Conservation (phyloP, 345 rosid genomes). For the Kandelia obovata region DNA sequence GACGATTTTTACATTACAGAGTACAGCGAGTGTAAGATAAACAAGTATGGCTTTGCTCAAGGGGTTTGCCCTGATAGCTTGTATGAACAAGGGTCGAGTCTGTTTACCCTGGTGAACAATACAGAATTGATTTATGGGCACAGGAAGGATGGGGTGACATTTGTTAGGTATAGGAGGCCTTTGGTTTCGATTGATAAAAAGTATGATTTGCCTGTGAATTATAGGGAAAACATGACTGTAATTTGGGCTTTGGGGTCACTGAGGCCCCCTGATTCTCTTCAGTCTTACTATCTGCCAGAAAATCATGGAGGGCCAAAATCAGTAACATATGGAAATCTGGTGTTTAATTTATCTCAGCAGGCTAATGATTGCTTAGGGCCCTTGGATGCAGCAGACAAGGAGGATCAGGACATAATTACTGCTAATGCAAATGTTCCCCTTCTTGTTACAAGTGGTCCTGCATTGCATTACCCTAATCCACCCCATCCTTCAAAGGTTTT, state of each 20-base stretch:
- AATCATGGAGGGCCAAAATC: constrained; percentile 60
- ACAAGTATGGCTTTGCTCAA: constrained; percentile 63
- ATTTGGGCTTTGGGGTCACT: constrained; percentile 92
- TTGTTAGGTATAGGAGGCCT: constrained; percentile 60
- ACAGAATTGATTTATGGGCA: constrained; percentile 76
- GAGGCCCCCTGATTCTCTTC: constrained; percentile 71
- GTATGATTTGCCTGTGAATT: constrained; percentile 70
- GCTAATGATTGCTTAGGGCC: constrained; percentile 60
- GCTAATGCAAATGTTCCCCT: constrained; percentile 54
- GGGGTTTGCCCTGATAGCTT: constrained; percentile 26
- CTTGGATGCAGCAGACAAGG: constrained; percentile 60
- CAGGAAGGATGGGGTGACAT: constrained; percentile 85
- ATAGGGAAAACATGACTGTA: constrained; percentile 44
- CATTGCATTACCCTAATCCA: constrained; percentile 57
- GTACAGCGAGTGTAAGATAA: constrained; percentile 60
- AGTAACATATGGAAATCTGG: constrained; percentile 44
- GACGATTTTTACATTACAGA: constrained; percentile 79
- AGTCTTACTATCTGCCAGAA: constrained; percentile 79
- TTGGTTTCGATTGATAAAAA: constrained; percentile 54
- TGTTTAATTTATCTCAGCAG: constrained; percentile 43
- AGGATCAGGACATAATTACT: constrained; percentile 60
- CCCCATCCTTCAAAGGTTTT: constrained; percentile 62
- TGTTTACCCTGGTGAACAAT: constrained; percentile 54
- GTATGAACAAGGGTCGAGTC: constrained; percentile 41
- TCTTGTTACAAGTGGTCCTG: constrained; percentile 42